Percentiles rank a stretch among this genome's conserved stretches.
phyloP scores from a whole-genome alignment of 2,329 filamentous ascomycete species.

The Cladosporium sp. region DNA sequence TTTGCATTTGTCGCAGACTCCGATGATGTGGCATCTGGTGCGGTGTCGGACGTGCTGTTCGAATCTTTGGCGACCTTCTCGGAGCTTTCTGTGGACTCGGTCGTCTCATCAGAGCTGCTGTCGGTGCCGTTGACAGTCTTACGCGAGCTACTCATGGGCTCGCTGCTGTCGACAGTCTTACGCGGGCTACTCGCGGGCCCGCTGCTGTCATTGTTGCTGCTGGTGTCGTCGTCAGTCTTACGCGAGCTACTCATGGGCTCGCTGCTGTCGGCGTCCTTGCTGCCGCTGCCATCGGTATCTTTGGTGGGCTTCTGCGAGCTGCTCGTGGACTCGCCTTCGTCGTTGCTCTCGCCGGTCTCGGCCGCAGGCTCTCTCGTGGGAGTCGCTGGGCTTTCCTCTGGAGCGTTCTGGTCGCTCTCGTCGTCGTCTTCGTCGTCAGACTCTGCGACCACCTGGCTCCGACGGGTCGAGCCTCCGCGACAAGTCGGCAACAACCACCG shows the following conservation, averaged over 20 bases:
- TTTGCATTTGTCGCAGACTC: background rate
- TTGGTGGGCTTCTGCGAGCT: background rate
- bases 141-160: background rate
- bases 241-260: background rate
- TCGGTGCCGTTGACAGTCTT: background rate
- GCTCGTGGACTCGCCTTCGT: background rate
- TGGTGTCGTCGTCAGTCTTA: background rate
- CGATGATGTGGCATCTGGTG: background rate
- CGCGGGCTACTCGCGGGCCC: slow-evolving; percentile 2
- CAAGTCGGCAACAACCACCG: background rate
- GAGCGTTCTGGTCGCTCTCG: background rate
- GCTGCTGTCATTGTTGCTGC: background rate
- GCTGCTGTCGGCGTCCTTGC: background rate
- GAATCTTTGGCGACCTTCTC: background rate
- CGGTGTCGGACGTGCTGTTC: background rate
- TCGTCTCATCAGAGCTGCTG: background rate
- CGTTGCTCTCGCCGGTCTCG: background rate
- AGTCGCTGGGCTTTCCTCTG: background rate
- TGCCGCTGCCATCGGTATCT: background rate
- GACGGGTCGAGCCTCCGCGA: slow-evolving; percentile 1
- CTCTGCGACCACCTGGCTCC: background rate
- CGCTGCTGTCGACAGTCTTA: background rate
- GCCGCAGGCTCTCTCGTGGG: background rate
- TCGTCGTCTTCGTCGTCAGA: background rate
- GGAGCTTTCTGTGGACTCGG: background rate